Base-by-base conservation (phyloP, 352 stramenopile species). In the Phytophthora agathidicida region DNA sequence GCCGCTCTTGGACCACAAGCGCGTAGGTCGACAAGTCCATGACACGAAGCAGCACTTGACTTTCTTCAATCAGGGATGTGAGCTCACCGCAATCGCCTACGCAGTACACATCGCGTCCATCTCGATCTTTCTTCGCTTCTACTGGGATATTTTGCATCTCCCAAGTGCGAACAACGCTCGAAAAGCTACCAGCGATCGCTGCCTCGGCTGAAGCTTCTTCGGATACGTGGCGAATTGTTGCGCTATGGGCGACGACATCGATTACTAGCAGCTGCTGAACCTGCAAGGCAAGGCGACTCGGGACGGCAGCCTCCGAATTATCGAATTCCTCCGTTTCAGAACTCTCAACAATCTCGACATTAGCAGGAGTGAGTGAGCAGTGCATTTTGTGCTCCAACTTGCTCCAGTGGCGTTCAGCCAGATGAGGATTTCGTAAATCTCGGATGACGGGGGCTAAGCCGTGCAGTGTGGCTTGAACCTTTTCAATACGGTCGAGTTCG, bases 11-110 rank as follows among this genome's bases (percentile, higher is more conserved):
- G 2, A 93, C 71, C 0, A 81, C 62, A 5, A 83, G 68, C 0
- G 80, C 73, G 37, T 89, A 93, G 7, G 81, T 87, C 1, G 83
- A 93, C 4, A 71, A 73, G 20, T 91, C 78, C 59, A 93, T 90
- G 20, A 90, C 80, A 7, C 79, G 69, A 16, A 93, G 66, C 1
- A 93, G 45, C 11, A 93, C 78, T 56, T 91, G 81, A 17, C 75
- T 88, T 46, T 93, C 81, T 47, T 93, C 83, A 10, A 91, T 60
- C 1, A 93, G 55, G 0, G 69, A 67, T 1, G 77, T 35, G 7
- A 91, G 53, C n/a, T 91, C 81, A 5, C 49, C 38, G 20, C 79
- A 88, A 33, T 93, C 77, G 0, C 76, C 77, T 2, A 93, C 44
- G 4, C 68, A 86, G 11, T 80, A 55, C 2, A 64, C 68, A 4